Percentiles rank a stretch among this genome's conserved stretches.
Conservation (phyloP, 139 green algal species). For the Marvania coccoides region DNA sequence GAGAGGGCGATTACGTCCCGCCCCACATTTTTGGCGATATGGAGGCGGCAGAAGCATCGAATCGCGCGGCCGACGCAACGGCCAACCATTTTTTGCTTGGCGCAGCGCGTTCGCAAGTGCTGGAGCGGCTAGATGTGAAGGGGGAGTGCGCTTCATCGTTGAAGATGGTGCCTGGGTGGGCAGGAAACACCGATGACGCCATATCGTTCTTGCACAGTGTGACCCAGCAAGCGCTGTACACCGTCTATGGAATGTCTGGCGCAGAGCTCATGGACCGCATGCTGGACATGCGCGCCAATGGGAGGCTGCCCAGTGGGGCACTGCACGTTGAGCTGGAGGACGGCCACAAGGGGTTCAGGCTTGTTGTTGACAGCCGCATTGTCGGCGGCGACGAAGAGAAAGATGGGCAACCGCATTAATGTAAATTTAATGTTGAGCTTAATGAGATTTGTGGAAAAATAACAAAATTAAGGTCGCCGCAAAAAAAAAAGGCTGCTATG, state of each 20-base stretch:
- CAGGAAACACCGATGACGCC: not conserved
- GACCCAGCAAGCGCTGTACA: not conserved
- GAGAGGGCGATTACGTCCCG: constrained; percentile 23
- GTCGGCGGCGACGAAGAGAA: no score
- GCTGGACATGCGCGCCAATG: not conserved
- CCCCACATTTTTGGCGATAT: constrained; percentile 24
- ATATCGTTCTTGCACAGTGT: constrained; percentile 2
- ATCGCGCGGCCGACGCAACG: constrained; percentile 10
- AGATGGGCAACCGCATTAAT: no score
- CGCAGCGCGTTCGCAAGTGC: not conserved
- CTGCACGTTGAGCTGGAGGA: no score
- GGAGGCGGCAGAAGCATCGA: constrained; percentile 13
- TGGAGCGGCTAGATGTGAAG: not conserved
- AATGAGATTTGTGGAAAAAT: no score
- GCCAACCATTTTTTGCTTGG: constrained; percentile 1
- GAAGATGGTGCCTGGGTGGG: not conserved
- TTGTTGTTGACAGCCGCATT: no score
- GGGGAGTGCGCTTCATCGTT: not conserved
- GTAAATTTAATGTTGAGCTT: no score
- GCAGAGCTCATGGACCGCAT: not conserved
- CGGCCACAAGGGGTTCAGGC: no score
- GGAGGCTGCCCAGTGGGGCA: no score
- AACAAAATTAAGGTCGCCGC: no score
- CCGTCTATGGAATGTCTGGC: not conserved
- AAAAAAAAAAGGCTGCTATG: no score